Evolutionary conservation across 2,329 filamentous ascomycete species (phyloP).

Genomic region (Phyllosticta paracitricarpa): DNA sequence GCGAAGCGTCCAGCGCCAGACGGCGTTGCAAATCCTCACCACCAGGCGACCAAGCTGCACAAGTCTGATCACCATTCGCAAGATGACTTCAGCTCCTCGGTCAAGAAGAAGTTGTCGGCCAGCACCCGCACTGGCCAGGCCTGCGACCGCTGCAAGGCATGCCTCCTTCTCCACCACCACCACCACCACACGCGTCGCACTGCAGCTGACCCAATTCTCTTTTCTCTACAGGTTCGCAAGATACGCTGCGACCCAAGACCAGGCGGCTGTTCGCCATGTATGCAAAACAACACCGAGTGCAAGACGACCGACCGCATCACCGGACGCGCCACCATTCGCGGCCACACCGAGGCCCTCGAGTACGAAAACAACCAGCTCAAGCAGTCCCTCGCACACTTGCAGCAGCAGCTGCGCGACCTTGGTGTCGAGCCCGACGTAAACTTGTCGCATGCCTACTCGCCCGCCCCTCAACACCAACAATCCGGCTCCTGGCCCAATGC

Average conservation of each 20-base stretch:
- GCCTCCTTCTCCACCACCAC: constrained; percentile 14
- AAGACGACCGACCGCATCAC: constrained; percentile 81
- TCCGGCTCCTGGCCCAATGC: constrained; percentile 11
- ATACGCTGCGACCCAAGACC: constrained; percentile 76
- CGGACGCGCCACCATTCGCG: constrained; percentile 66
- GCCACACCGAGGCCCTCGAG: constrained; percentile 69
- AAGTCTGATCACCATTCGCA: constrained; percentile 22
- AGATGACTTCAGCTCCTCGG: constrained; percentile 26
- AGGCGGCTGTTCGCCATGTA: constrained; percentile 73
- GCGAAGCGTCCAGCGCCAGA: constrained; percentile 10
- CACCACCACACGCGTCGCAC: background rate
- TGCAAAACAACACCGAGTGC: constrained; percentile 66
- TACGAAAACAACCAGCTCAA: constrained; percentile 59
- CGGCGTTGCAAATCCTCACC: background rate
- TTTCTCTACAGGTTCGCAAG: constrained; percentile 56
- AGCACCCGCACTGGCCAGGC: constrained; percentile 67
- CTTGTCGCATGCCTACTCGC: constrained; percentile 22
- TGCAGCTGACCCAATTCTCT: background rate
- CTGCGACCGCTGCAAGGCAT: constrained; percentile 79
- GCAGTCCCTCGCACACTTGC: constrained; percentile 56
- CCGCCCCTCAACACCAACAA: constrained; percentile 14
- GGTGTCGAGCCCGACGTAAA: constrained; percentile 48
- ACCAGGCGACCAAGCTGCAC: constrained; percentile 19
- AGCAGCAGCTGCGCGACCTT: constrained; percentile 52
- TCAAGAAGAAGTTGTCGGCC: constrained; percentile 43